These are phyloP conservation scores for Irpex rosettiformis DNA, from an alignment of 1,284 basidiomycete species.

Conservation along the genomic window DNA sequence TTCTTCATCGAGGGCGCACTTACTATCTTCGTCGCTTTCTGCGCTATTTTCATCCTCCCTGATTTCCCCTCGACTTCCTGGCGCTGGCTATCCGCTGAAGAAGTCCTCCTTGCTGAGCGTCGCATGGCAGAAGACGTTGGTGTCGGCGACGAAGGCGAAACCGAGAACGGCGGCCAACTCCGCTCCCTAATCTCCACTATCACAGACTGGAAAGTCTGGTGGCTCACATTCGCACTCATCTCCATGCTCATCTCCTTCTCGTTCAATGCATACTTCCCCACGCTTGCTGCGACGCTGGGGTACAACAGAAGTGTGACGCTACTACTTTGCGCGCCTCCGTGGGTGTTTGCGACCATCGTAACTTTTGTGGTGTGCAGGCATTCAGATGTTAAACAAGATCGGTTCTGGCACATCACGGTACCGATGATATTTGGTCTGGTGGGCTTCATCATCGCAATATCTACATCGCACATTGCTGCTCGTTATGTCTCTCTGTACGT, in stretches of 20 bases:
- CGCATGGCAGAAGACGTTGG: conserved; percentile 74
- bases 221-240: conserved; percentile 55
- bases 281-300: conserved; percentile 65
- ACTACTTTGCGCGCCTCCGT: conserved; percentile 76
- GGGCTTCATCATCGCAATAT: conserved; percentile 74
- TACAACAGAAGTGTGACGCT: conserved; percentile 64
- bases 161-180: conserved; percentile 31
- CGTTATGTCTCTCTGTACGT: conserved; percentile 73
- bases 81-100: conserved; percentile 57
- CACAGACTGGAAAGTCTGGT: conserved; percentile 74
- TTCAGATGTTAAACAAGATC: conserved; percentile 65
- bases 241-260: conserved; percentile 58
- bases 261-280: conserved; percentile 77
- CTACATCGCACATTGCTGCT: conserved; percentile 60
- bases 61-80: conserved; percentile 65
- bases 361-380: conserved; percentile 55
- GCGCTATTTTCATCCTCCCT: conserved; percentile 68
- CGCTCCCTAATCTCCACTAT: conserved; percentile 57
- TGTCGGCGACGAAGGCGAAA: conserved; percentile 40
- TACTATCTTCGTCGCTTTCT: conserved; percentile 59
- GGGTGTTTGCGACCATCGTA: conserved; percentile 61
- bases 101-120: conserved; percentile 61
- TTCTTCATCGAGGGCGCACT: conserved; percentile 74
- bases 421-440: conserved; percentile 58
- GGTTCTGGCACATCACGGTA: conserved; percentile 59